Evolutionary conservation across 768 basidiomycete species (phyloP).

Genomic region (Filobasidium floriforme): DNA sequence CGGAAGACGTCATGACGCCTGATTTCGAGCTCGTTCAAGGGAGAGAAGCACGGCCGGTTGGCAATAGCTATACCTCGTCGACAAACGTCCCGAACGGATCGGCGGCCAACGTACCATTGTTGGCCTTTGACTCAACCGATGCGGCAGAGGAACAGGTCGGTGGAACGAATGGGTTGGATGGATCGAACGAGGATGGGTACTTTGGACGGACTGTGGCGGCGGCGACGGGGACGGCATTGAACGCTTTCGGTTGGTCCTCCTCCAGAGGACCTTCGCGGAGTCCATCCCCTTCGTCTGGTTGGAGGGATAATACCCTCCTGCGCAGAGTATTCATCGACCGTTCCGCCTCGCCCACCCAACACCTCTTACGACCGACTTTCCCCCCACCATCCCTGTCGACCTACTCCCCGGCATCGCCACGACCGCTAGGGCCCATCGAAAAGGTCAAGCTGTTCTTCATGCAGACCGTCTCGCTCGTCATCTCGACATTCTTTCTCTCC

Average conservation of each 20-base stretch:
- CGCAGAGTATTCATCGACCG: conserved; percentile 41
- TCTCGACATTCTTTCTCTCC: conserved; percentile 48
- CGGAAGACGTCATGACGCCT: conserved; percentile 32
- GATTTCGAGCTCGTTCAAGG: conserved; percentile 33
- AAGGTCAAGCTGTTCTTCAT: conserved; percentile 43
- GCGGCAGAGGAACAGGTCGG: conserved; percentile 13
- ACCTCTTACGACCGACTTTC: conserved; percentile 41
- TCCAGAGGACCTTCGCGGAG: conserved; percentile 28
- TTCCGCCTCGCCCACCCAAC: conserved; percentile 38
- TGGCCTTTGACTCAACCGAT: conserved; percentile 7
- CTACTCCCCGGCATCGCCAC: conserved; percentile 39
- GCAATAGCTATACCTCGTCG: background rate
- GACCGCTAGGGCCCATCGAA: conserved; percentile 28
- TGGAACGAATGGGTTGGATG: background rate
- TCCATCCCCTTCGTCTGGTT: conserved; percentile 33
- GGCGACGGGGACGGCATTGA: conserved; percentile 17
- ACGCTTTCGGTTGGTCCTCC: conserved; percentile 20
- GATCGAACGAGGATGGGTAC: conserved; percentile 7
- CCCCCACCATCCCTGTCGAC: conserved; percentile 43
- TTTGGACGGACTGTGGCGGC: conserved; percentile 4
- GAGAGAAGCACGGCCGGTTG: background rate
- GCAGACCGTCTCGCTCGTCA: conserved; percentile 44
- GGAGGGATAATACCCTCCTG: conserved; percentile 26
- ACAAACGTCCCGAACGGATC: conserved; percentile 3
- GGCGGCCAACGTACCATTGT: conserved; percentile 1